Conservation (phyloP, 768 basidiomycete genomes). For the Boletus rex-veris region DNA sequence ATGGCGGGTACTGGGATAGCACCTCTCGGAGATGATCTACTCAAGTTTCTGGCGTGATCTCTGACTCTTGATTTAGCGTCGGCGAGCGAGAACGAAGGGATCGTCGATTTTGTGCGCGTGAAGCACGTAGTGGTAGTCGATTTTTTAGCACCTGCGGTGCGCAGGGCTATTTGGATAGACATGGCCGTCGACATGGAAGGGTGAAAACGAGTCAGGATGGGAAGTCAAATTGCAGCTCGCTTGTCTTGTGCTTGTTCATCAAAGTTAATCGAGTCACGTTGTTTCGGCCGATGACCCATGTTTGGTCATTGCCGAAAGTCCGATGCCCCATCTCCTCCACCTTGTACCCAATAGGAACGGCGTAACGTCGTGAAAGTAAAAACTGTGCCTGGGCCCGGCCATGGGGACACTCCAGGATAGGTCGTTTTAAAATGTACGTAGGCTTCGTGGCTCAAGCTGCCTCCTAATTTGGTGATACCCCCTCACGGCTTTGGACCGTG, state of each 20-base stretch:
- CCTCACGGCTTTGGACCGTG: background rate
- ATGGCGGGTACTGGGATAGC: slow-evolving; percentile 60
- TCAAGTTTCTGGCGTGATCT: slow-evolving; percentile 74
- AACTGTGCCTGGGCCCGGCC: too few species aligned
- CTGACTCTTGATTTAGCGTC: slow-evolving; percentile 80
- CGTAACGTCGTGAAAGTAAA: too few species aligned
- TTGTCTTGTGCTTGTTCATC: slow-evolving; percentile 9
- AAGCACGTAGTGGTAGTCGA: slow-evolving; percentile 32
- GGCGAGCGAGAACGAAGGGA: slow-evolving; percentile 51
- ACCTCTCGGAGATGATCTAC: slow-evolving; percentile 57
- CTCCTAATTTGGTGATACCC: background rate
- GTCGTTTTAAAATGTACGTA: too few species aligned
- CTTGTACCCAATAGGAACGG: background rate
- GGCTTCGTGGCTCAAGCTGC: too few species aligned
- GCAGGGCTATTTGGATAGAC: slow-evolving; percentile 43
- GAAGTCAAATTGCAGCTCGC: background rate
- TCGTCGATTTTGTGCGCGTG: slow-evolving; percentile 50
- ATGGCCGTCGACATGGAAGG: slow-evolving; percentile 29
- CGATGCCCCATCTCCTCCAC: slow-evolving; percentile 7
- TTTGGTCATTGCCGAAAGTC: slow-evolving; percentile 20
- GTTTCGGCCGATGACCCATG: slow-evolving; percentile 26
- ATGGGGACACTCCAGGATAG: too few species aligned
- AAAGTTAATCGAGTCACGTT: slow-evolving; percentile 19
- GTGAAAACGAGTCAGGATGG: slow-evolving; percentile 1
- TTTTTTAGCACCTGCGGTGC: slow-evolving; percentile 40